These are phyloP conservation scores for Pythium volutum DNA, from an alignment of 352 stramenopile species.

Conservation along the genomic window DNA sequence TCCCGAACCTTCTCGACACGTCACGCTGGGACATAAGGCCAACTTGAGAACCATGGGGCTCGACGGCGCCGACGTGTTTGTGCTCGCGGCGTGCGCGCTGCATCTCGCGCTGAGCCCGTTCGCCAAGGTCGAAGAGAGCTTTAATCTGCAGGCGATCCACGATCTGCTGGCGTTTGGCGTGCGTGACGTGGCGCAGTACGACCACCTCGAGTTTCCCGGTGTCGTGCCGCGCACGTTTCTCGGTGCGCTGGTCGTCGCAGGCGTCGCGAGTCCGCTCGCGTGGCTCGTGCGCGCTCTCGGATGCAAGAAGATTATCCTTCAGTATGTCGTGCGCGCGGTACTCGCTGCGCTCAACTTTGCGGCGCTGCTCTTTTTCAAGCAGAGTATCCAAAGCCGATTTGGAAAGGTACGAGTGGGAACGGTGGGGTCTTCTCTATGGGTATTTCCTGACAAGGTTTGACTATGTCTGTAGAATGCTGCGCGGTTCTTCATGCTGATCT, in stretches of 20 bases:
- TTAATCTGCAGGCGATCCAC: constrained; percentile 97
- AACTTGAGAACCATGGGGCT: background rate
- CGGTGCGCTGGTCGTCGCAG: constrained; percentile 71
- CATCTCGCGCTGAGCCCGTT: constrained; percentile 66
- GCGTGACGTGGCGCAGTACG: constrained; percentile 68
- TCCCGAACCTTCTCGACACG: background rate
- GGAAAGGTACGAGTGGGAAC: constrained; percentile 44
- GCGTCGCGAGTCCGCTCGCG: constrained; percentile 38
- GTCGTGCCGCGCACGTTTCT: constrained; percentile 98
- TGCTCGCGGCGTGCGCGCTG: constrained; percentile 34
- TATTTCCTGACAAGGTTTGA: too few species aligned
- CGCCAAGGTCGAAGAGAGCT: constrained; percentile 96
- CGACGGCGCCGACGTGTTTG: constrained; percentile 32
- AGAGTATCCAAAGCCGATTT: constrained; percentile 50
- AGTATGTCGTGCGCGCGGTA: constrained; percentile 56
- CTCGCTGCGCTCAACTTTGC: constrained; percentile 57
- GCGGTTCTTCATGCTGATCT: constrained; percentile 86
- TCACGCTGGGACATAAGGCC: background rate
- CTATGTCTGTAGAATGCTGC: constrained; percentile 40
- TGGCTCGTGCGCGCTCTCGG: constrained; percentile 23
- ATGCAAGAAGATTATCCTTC: constrained; percentile 48
- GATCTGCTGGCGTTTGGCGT: constrained; percentile 90
- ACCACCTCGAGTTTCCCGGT: constrained; percentile 97
- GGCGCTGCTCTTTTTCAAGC: constrained; percentile 62
- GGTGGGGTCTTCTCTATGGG: too few species aligned